phyloP scores from a whole-genome alignment of 164 flowering plant genomes.

The Nymphaea thermarum region DNA sequence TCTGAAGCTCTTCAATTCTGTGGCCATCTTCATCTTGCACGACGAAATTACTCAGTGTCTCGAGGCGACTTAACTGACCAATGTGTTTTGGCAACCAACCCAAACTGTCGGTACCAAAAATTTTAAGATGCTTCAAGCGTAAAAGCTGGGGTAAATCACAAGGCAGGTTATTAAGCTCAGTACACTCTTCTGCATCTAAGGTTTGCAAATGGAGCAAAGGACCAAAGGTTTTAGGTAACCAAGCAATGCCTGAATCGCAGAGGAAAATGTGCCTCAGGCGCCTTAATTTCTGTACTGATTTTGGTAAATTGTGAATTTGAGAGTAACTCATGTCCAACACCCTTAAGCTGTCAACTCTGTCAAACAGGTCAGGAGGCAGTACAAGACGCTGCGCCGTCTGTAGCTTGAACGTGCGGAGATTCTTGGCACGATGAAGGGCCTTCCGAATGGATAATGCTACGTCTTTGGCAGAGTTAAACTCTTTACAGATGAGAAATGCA shows the following conservation, averaged over 20 bases:
- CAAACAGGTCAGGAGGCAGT: neutral
- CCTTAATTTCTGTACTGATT: slow-evolving; percentile 1
- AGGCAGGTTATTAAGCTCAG: slow-evolving; percentile 12
- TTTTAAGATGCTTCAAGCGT: slow-evolving; percentile 14
- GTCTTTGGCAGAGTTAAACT: neutral
- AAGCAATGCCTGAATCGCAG: neutral
- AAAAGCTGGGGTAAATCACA: slow-evolving; percentile 5
- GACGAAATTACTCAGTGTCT: neutral
- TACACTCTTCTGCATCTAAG: slow-evolving; percentile 13
- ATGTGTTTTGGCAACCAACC: neutral
- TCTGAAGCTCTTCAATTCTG: neutral
- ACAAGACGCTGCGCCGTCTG: neutral
- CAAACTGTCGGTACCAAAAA: neutral
- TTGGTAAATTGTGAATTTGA: neutral
- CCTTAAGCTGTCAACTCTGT: neutral
- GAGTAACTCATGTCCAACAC: slow-evolving; percentile 4
- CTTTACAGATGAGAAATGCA: neutral
- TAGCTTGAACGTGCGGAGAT: slow-evolving; percentile 1
- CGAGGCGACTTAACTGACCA: neutral
- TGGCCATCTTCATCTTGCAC: neutral
- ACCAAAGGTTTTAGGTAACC: slow-evolving; percentile 12
- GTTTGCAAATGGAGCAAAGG: slow-evolving; percentile 21
- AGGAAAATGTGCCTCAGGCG: slow-evolving; percentile 5
- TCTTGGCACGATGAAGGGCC: neutral
- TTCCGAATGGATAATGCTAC: neutral